Conservation (phyloP, 192 early-diverging fungal species). For the Powellomyces hirtus region DNA sequence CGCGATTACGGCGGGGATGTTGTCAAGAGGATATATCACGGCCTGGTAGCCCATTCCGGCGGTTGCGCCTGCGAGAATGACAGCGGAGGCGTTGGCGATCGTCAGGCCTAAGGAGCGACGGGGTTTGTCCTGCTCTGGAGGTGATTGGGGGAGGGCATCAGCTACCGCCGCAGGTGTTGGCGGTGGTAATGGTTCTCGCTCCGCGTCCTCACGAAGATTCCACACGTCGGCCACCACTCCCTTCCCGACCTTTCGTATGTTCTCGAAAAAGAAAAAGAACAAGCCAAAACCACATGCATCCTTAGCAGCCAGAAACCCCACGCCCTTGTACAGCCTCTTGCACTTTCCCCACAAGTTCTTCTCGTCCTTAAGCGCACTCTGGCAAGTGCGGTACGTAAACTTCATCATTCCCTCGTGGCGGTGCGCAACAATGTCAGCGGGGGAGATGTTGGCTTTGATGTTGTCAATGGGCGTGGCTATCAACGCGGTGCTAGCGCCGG, state of each 20-base stretch:
- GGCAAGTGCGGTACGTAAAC: constrained; percentile 18
- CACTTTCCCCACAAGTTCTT: constrained; percentile 9
- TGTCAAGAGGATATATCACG: constrained; percentile 46
- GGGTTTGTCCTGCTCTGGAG: background rate
- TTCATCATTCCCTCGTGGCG: constrained; percentile 33
- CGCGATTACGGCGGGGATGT: constrained; percentile 19
- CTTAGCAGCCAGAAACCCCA: constrained; percentile 29
- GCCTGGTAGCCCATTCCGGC: constrained; percentile 49
- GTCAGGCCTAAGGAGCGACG: constrained; percentile 16
- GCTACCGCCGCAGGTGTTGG: background rate
- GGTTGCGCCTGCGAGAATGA: constrained; percentile 41
- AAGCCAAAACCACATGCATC: constrained; percentile 43
- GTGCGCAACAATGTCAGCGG: constrained; percentile 28
- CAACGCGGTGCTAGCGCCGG: constrained; percentile 43
- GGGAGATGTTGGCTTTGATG: constrained; percentile 30
- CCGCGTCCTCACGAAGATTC: background rate
- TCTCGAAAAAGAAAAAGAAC: constrained; percentile 56
- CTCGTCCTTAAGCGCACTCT: constrained; percentile 17
- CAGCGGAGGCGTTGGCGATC: constrained; percentile 31
- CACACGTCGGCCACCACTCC: constrained; percentile 30
- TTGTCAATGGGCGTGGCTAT: constrained; percentile 50
- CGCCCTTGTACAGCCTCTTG: constrained; percentile 35
- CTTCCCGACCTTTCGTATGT: constrained; percentile 33
- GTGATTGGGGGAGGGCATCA: background rate
- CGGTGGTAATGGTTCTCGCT: too few species aligned